These are phyloP conservation scores for Leccinum olivaceopallidum DNA, from an alignment of 768 basidiomycete genomes.

Conservation along the genomic window DNA sequence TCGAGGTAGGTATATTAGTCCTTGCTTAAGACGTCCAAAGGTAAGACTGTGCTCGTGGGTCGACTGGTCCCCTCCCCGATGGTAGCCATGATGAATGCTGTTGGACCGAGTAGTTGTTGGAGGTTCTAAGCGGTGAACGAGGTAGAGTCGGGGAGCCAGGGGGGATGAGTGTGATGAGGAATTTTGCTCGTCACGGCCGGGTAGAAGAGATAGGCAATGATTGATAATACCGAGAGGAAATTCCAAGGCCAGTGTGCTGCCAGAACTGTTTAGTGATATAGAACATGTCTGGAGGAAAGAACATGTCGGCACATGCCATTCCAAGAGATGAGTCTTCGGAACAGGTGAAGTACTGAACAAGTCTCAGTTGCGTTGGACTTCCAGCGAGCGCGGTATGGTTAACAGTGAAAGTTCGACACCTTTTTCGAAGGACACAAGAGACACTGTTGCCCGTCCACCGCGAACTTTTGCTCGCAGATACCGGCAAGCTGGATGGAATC, in stretches of 20 bases:
- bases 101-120: slow-evolving; percentile 20
- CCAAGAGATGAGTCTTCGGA: slow-evolving; percentile 46
- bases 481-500: slow-evolving; percentile 59
- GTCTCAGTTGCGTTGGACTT: slow-evolving; percentile 47
- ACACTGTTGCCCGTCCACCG: slow-evolving; percentile 64
- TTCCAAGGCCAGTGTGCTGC: slow-evolving; percentile 81
- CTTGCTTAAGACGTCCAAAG: slow-evolving; percentile 49
- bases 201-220: slow-evolving; percentile 52
- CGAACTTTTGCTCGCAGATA: slow-evolving; percentile 80
- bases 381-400: slow-evolving; percentile 46
- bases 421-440: slow-evolving; percentile 76
- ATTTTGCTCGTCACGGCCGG: slow-evolving; percentile 34
- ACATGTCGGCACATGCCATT: slow-evolving; percentile 51
- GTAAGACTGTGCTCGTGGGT: slow-evolving; percentile 9
- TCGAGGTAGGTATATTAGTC: slow-evolving; percentile 82
- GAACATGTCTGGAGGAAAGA: slow-evolving; percentile 58
- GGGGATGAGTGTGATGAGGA: slow-evolving; percentile 32
- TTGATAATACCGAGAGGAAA: slow-evolving; percentile 77
- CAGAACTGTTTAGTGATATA: slow-evolving; percentile 86
- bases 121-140: too few relatives aligned
- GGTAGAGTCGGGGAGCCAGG: slow-evolving; percentile 17
- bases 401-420: slow-evolving; percentile 71
- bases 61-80: not conserved
- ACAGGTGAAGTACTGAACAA: slow-evolving; percentile 71
- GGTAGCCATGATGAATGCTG: slow-evolving; percentile 19